These are phyloP conservation scores for Venturia nashicola DNA, from an alignment of 2,329 filamentous ascomycete species.

Conservation along the genomic window DNA sequence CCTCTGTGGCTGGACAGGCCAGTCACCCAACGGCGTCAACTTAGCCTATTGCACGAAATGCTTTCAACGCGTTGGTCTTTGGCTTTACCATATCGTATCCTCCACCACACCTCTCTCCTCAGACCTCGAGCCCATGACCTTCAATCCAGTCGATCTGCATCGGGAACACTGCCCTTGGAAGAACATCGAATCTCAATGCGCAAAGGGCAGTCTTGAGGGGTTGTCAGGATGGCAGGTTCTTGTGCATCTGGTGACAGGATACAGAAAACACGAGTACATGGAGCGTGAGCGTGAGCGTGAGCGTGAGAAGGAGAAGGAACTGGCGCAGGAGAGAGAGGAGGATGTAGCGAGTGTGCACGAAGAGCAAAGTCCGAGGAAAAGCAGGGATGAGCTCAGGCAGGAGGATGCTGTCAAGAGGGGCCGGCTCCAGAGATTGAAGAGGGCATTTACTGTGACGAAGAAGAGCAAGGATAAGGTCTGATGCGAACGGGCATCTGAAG, in stretches of 20 bases:
- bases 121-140: conserved; percentile 21
- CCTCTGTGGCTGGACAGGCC: conserved; percentile 38
- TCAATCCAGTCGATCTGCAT: conserved; percentile 25
- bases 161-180: conserved; percentile 30
- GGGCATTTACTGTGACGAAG: conserved; percentile 10
- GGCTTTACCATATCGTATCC: conserved; percentile 54
- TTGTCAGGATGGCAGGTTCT: conserved; percentile 9
- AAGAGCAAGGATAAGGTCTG: conserved; percentile 5
- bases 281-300: not conserved
- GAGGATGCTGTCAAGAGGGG: conserved; percentile 6
- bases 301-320: not conserved
- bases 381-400: conserved; percentile 7
- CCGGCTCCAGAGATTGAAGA: conserved; percentile 8
- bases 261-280: not conserved
- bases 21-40: conserved; percentile 50
- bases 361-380: not conserved
- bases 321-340: not conserved
- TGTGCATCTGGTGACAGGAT: not conserved
- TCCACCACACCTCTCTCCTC: not conserved
- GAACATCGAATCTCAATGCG: conserved; percentile 20
- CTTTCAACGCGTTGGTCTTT: conserved; percentile 76
- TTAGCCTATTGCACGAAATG: conserved; percentile 75
- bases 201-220: conserved; percentile 1
- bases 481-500: not conserved
- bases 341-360: not conserved